Percentiles rank a stretch among this genome's conserved stretches.
Evolutionary conservation across 23 red algal species (phyloP).

Genomic region (Gracilaria gracilis): DNA sequence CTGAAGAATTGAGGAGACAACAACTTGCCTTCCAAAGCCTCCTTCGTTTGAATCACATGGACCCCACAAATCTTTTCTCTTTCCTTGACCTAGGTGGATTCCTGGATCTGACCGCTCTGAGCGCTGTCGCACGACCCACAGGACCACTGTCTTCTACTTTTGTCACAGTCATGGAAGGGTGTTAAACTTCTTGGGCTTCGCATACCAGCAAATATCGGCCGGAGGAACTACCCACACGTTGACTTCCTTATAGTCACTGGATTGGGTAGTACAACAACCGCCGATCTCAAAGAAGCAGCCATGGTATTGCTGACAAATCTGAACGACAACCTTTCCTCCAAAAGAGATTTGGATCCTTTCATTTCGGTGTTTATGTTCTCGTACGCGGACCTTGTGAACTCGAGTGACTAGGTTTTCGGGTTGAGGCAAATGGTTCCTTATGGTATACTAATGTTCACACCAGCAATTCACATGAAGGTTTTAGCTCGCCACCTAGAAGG

Average conservation of each 20-base stretch:
- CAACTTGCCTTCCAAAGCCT: conserved; percentile 73
- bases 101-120: conserved; percentile 68
- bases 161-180: conserved; percentile 63
- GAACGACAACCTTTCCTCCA: conserved; percentile 26
- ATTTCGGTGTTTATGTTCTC: conserved; percentile 82
- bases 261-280: conserved; percentile 74
- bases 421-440: conserved; percentile 48
- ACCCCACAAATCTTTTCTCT: conserved; percentile 45
- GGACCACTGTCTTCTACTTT: conserved; percentile 73
- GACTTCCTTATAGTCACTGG: conserved; percentile 78
- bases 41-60: conserved; percentile 69
- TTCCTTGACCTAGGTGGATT: conserved; percentile 79
- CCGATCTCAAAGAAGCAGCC: conserved; percentile 76
- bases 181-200: conserved; percentile 55
- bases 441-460: conserved; percentile 78
- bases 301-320: conserved; percentile 46
- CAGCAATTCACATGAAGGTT: conserved; percentile 81
- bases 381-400: conserved; percentile 80
- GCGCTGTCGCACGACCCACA: conserved; percentile 72
- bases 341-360: conserved; percentile 49
- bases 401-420: conserved; percentile 72
- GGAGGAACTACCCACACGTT: conserved; percentile 62
- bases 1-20: conserved; percentile 72
- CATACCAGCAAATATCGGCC: conserved; percentile 57
- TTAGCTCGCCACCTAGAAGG: conserved; percentile 82